Evolutionary conservation across 768 basidiomycete genomes (phyloP).

Genomic region (Boletus pseudopeckii): DNA sequence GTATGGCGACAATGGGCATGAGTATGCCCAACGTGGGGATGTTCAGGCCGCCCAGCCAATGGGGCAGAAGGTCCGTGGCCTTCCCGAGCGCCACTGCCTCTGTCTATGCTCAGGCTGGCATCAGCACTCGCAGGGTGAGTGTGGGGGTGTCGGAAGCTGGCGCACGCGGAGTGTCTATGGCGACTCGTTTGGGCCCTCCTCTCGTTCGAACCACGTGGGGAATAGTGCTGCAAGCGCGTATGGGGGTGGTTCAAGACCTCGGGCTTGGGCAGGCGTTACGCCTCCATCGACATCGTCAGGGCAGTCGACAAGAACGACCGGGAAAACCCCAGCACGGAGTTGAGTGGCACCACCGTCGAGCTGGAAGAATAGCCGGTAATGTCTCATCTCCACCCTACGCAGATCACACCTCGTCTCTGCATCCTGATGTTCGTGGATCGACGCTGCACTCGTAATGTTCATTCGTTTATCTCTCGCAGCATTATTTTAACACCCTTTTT

Average conservation of each 20-base stretch:
- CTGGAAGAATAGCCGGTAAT: slow-evolving; percentile 58
- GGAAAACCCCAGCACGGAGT: slow-evolving; percentile 24
- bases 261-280: no score
- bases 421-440: neutral
- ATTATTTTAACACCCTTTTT: slow-evolving; percentile 2
- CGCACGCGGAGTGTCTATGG: slow-evolving; percentile 45
- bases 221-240: no score
- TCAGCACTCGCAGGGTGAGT: slow-evolving; percentile 57
- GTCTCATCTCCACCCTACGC: neutral
- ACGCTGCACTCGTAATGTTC: neutral
- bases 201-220: no score
- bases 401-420: neutral
- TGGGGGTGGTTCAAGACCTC: no score
- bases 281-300: no score
- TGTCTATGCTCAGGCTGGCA: slow-evolving; percentile 58
- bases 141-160: slow-evolving; percentile 47
- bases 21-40: no score
- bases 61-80: slow-evolving; percentile 43
- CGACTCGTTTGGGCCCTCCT: no score
- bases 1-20: slow-evolving; percentile 30
- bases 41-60: no score
- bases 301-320: slow-evolving; percentile 6
- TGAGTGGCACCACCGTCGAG: slow-evolving; percentile 58
- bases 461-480: slow-evolving; percentile 4
- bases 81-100: slow-evolving; percentile 49